These are phyloP conservation scores for Sherardia arvensis DNA, from an alignment of 257 asterid genomes.

Conservation along the genomic window DNA sequence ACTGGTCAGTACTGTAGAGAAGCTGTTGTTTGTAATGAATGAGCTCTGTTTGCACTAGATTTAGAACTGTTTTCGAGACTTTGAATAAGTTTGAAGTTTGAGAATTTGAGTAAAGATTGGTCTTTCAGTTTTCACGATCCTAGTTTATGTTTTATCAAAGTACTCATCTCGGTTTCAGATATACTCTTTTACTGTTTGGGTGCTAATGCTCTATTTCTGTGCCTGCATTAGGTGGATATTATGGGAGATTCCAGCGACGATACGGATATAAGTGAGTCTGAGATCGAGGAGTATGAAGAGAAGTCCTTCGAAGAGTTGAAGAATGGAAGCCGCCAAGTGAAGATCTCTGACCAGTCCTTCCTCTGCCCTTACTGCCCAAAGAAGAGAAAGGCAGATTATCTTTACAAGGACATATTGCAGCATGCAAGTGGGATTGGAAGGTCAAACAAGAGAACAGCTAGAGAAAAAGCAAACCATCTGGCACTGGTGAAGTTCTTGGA, in stretches of 20 bases:
- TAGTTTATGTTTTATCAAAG: no score
- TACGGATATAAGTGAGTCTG: constrained; percentile 42
- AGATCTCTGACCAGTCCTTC: constrained; percentile 41
- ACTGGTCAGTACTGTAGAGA: no score
- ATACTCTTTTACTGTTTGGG: not conserved
- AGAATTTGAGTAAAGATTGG: no score
- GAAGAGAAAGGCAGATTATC: constrained; percentile 44
- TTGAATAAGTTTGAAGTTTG: not conserved
- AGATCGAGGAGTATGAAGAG: constrained; percentile 28
- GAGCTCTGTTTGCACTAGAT: not conserved
- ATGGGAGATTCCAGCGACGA: constrained; percentile 28
- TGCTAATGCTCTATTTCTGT: not conserved
- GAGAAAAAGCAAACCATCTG: constrained; percentile 63
- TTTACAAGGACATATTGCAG: constrained; percentile 54
- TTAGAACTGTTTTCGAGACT: no score
- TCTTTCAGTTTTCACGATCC: no score
- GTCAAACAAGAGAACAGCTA: constrained; percentile 43
- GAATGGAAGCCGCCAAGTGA: constrained; percentile 47
- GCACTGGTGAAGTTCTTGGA: constrained; percentile 60
- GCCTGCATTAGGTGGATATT: constrained; percentile 8
- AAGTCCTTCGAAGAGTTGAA: constrained; percentile 33
- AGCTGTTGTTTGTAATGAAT: no score
- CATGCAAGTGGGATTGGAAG: constrained; percentile 53
- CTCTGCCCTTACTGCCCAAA: constrained; percentile 72
- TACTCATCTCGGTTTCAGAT: no score